phyloP scores from a whole-genome alignment of 2,329 filamentous ascomycete genomes.

The Emmonsiellopsis sp. region DNA sequence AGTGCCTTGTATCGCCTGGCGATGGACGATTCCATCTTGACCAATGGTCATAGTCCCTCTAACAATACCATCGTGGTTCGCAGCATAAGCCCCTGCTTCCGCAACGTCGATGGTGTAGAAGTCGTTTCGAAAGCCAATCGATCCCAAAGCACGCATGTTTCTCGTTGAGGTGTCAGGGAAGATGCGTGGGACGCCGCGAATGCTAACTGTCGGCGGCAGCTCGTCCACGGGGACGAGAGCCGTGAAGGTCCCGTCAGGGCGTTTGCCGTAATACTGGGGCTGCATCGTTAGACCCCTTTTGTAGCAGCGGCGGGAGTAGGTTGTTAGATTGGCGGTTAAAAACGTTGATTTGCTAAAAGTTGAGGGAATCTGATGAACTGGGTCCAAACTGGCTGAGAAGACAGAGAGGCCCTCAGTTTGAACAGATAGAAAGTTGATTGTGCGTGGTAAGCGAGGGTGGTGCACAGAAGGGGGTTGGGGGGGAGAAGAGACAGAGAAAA shows the following conservation, averaged over 20 bases:
- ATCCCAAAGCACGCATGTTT: constrained; percentile 33
- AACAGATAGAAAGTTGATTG: neutral
- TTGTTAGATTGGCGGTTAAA: neutral
- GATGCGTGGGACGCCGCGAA: constrained; percentile 28
- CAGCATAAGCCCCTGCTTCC: neutral
- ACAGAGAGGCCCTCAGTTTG: too few species aligned
- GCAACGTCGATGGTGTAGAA: constrained; percentile 27
- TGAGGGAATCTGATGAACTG: too few species aligned
- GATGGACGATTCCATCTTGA: neutral
- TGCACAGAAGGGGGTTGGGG: neutral
- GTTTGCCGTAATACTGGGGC: constrained; percentile 34
- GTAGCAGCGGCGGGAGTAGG: neutral
- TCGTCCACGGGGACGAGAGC: constrained; percentile 39
- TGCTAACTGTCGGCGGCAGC: constrained; percentile 26
- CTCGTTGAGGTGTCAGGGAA: constrained; percentile 28
- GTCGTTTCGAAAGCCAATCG: constrained; percentile 20
- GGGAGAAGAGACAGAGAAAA: neutral
- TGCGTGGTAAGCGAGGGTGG: neutral
- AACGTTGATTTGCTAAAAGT: neutral
- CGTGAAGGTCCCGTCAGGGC: constrained; percentile 30
- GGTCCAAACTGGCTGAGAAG: neutral
- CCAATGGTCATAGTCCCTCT: neutral
- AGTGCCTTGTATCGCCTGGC: neutral
- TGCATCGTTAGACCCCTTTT: constrained; percentile 12
- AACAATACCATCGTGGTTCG: neutral